phyloP scores from a whole-genome alignment of 2,329 filamentous ascomycete species.

The Cercospora berteroae region DNA sequence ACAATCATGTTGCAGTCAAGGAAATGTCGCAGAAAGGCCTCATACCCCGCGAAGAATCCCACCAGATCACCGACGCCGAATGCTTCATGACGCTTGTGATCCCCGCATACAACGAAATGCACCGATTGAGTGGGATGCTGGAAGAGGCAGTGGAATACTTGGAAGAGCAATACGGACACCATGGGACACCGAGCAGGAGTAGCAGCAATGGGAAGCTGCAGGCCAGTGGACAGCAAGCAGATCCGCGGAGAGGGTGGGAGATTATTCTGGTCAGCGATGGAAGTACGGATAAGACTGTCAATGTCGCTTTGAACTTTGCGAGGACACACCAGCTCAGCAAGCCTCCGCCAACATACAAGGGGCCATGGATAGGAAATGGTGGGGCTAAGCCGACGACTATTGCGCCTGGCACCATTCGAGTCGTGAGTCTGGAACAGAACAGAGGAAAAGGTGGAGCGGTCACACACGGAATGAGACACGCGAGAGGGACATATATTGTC shows the following conservation, averaged over 20 bases:
- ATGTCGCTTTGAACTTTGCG: slow-evolving; percentile 79
- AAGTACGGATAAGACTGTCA: slow-evolving; percentile 75
- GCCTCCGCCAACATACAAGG: slow-evolving; percentile 38
- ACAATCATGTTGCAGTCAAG: slow-evolving; percentile 65
- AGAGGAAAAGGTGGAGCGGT: slow-evolving; percentile 93
- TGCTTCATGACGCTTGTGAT: slow-evolving; percentile 90
- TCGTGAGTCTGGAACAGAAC: slow-evolving; percentile 76
- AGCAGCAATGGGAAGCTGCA: slow-evolving; percentile 33
- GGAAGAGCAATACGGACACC: slow-evolving; percentile 62
- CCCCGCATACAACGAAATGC: slow-evolving; percentile 92
- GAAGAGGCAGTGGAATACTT: slow-evolving; percentile 88
- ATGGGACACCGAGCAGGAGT: slow-evolving; percentile 33
- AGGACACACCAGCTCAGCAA: slow-evolving; percentile 59
- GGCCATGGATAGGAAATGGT: slow-evolving; percentile 50
- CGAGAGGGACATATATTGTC: slow-evolving; percentile 79
- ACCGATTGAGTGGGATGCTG: slow-evolving; percentile 77
- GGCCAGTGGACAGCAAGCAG: slow-evolving; percentile 33
- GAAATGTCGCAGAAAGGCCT: slow-evolving; percentile 39
- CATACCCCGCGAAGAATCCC: slow-evolving; percentile 45
- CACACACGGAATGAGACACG: slow-evolving; percentile 91
- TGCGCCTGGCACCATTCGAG: slow-evolving; percentile 74
- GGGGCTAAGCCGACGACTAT: slow-evolving; percentile 53
- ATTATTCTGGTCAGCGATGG: slow-evolving; percentile 91
- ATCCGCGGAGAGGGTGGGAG: slow-evolving; percentile 68
- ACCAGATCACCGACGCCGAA: slow-evolving; percentile 69